Conservation (phyloP, 768 basidiomycete genomes). For the Suillus hirtellus region DNA sequence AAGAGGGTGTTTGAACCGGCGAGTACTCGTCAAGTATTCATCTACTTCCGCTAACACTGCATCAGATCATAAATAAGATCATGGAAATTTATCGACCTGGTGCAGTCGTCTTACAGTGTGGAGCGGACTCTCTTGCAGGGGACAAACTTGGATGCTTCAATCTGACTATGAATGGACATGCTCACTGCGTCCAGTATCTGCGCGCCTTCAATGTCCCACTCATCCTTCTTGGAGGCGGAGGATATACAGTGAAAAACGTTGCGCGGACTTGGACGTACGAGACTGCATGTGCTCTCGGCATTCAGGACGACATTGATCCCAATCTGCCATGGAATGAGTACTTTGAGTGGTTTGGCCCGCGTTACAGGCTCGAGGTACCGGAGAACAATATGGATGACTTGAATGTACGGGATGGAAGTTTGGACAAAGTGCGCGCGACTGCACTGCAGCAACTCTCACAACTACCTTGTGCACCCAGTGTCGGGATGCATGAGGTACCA, state of each 20-base stretch:
- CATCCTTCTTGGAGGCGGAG: slow-evolving; percentile 92
- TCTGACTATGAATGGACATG: slow-evolving; percentile 93
- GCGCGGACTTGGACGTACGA: slow-evolving; percentile 95
- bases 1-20: slow-evolving; percentile 91
- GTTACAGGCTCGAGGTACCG: slow-evolving; percentile 89
- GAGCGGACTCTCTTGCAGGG: slow-evolving; percentile 91
- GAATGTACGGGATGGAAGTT: slow-evolving; percentile 76
- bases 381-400: slow-evolving; percentile 94
- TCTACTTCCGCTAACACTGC: slow-evolving; percentile 7
- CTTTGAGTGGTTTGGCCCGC: slow-evolving; percentile 97
- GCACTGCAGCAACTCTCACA: slow-evolving; percentile 57
- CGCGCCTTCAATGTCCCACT: slow-evolving; percentile 81
- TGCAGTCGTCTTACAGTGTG: slow-evolving; percentile 91
- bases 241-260: slow-evolving; percentile 97
- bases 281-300: slow-evolving; percentile 91
- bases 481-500: slow-evolving; percentile 83
- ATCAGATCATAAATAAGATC: slow-evolving; percentile 77
- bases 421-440: slow-evolving; percentile 76
- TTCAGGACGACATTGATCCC: slow-evolving; percentile 73
- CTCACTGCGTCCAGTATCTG: slow-evolving; percentile 85
- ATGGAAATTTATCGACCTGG: slow-evolving; percentile 87
- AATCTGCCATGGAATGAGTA: slow-evolving; percentile 87
- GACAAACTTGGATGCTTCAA: slow-evolving; percentile 98
- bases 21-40: slow-evolving; percentile 30
- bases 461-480: slow-evolving; percentile 77